These are phyloP conservation scores for Prunus padus DNA, from an alignment of 306 rosid genomes.

Conservation along the genomic window DNA sequence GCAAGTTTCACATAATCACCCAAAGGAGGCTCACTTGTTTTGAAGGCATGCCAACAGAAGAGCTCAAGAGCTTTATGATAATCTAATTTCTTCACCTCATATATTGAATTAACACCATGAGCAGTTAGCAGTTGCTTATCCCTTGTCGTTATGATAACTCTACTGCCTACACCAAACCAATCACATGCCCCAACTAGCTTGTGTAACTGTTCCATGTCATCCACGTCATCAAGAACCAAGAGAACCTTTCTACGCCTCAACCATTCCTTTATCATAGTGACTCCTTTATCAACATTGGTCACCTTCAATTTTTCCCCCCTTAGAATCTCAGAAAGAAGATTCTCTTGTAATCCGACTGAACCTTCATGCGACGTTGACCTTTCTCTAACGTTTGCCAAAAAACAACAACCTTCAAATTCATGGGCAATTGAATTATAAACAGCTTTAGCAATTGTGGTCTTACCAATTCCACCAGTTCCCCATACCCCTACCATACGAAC, in stretches of 20 bases:
- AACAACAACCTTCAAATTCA: no score
- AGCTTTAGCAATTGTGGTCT: no score
- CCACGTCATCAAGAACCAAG: constrained; percentile 8
- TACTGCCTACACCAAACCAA: neutral
- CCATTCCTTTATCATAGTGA: neutral
- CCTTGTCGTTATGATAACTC: neutral
- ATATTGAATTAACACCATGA: neutral
- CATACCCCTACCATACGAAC: no score
- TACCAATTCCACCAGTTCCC: no score
- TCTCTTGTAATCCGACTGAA: neutral
- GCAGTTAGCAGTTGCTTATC: neutral
- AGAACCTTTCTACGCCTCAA: neutral
- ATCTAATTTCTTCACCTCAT: neutral
- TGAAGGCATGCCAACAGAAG: neutral
- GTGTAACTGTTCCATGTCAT: neutral
- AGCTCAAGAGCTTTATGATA: neutral
- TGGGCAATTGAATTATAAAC: no score
- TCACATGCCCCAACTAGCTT: neutral
- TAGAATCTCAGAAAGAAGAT: neutral
- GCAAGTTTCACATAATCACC: neutral
- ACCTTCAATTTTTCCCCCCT: neutral
- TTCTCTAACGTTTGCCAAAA: neutral
- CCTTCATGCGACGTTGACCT: neutral
- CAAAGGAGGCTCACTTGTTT: neutral
- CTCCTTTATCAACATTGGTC: neutral